Evolutionary conservation across 2,329 filamentous ascomycete species (phyloP), one percentile per base, ranked within the genome.

Genomic region (Penicillium hesseltinei): DNA sequence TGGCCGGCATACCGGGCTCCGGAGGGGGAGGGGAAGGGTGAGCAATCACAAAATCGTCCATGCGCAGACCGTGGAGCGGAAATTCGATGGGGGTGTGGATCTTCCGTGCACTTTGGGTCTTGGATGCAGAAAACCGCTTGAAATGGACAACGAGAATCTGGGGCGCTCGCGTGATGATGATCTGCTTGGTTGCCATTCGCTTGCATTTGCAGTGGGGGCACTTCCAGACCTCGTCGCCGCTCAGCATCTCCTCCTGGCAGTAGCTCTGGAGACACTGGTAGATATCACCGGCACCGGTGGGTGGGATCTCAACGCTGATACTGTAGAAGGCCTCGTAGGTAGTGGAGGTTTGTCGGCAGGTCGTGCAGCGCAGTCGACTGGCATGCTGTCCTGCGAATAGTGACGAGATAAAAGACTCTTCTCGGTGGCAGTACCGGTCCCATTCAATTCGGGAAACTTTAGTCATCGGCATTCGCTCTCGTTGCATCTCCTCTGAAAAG

Each of bases 121-220:
- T 81, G 40, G 80, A 81, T 5, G 83, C 82, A 15, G 81, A 82
- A 72, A 88, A 89, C 4, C 87, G 85, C 68, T 90, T 89, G 73
- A 96, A 86, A 61, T 88, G 85, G 19, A 96, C 78, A 55, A 92
- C 89, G 8, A 97, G 80, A 56, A 92, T 85, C 51, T 90, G 86
- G 0, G 93, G 92, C 29, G 92, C 85, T 8, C 91, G 86, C 9
- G 88, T 92, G 57, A 95, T 84, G 47, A 85, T 88, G 57, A 89
- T 85, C 60, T 86, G 85, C 68, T 90, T 90, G 33, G 83, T 85
- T 5, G 85, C 88, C 59, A 85, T 83, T 23, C 87, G 83, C 53
- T 84, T 83, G 57, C 80, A 81, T 61, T 88, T 87, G 79, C 91
- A 96, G 51, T 84, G 80, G 49, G 91, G 88, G 73, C 91, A 96